Conservation (phyloP, 2,329 filamentous ascomycete genomes). For the Cladobotryum protrusum region DNA sequence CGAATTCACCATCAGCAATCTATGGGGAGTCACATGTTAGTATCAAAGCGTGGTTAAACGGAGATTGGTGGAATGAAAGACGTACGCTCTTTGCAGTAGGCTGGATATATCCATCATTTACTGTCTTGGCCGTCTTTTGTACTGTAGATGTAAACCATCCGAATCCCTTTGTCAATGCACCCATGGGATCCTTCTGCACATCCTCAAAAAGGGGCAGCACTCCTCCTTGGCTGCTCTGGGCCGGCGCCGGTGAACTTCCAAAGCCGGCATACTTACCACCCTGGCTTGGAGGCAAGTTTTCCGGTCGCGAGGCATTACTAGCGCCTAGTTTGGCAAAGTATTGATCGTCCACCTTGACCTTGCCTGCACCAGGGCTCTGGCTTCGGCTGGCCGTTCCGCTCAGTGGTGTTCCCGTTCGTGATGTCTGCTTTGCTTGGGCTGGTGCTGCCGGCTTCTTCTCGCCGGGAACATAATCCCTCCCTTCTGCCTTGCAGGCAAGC, state of each 20-base stretch:
- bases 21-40: slow-evolving; percentile 31
- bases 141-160: slow-evolving; percentile 90
- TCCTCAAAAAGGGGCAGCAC: slow-evolving; percentile 70
- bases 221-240: slow-evolving; percentile 35
- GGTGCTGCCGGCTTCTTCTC: slow-evolving; percentile 46
- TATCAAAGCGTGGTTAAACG: neutral
- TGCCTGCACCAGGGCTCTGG: slow-evolving; percentile 37
- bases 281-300: slow-evolving; percentile 73
- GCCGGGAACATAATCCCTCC: slow-evolving; percentile 73
- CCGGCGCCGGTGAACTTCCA: slow-evolving; percentile 64
- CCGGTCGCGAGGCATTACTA: slow-evolving; percentile 72
- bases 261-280: slow-evolving; percentile 92
- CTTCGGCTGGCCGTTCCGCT: slow-evolving; percentile 34
- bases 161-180: slow-evolving; percentile 82
- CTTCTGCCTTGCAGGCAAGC: slow-evolving; percentile 80
- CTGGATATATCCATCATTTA: slow-evolving; percentile 88
- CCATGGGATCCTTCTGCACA: slow-evolving; percentile 84
- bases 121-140: slow-evolving; percentile 80
- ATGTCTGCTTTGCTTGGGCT: slow-evolving; percentile 27
- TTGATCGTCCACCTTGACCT: slow-evolving; percentile 68
- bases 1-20: slow-evolving; percentile 75
- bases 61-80: neutral
- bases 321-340: slow-evolving; percentile 84
- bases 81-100: slow-evolving; percentile 59
- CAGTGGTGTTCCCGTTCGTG: slow-evolving; percentile 37